A percentile compares a stretch with the other conserved stretches of the same genome.
Conservation (phyloP, 2,329 filamentous ascomycete species). For the Dactylonectria macrodidyma region DNA sequence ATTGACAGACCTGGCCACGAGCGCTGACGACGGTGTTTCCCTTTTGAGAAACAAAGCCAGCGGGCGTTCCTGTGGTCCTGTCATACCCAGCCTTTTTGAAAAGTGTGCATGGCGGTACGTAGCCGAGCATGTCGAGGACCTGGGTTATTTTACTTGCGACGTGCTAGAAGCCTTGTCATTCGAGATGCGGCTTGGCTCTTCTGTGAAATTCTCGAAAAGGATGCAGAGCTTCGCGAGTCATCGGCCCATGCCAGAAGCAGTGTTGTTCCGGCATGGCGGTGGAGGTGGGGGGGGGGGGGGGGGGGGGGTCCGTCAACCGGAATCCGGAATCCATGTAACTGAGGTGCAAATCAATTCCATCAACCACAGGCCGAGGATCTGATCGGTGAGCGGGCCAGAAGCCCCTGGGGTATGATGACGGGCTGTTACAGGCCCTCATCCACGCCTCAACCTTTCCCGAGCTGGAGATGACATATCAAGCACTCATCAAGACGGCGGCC, state of each 20-base stretch:
- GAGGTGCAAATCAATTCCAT: slow-evolving; percentile 47
- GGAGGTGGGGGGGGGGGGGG: slow-evolving; percentile 16
- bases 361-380: slow-evolving; percentile 46
- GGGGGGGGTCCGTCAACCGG: slow-evolving; percentile 24
- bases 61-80: slow-evolving; percentile 30
- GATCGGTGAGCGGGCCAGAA: slow-evolving; percentile 41
- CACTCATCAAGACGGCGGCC: slow-evolving; percentile 6
- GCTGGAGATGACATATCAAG: slow-evolving; percentile 20
- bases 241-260: slow-evolving; percentile 30
- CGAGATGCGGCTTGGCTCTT: slow-evolving; percentile 24
- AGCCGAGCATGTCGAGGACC: slow-evolving; percentile 27
- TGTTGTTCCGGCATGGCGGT: slow-evolving; percentile 34
- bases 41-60: slow-evolving; percentile 36
- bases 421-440: slow-evolving; percentile 31
- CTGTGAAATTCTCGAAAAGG: slow-evolving; percentile 24
- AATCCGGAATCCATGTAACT: slow-evolving; percentile 30
- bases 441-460: slow-evolving; percentile 13
- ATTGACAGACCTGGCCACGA: slow-evolving; percentile 3
- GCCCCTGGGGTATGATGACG: slow-evolving; percentile 39
- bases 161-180: slow-evolving; percentile 40
- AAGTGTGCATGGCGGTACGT: slow-evolving; percentile 34
- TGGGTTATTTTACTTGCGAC: slow-evolving; percentile 46
- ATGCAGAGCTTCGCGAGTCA: slow-evolving; percentile 27
- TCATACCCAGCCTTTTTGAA: slow-evolving; percentile 26
- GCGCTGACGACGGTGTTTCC: slow-evolving; percentile 28